Evolutionary conservation across 1,284 basidiomycete genomes (phyloP).

Genomic region (Wolfiporia cocos): DNA sequence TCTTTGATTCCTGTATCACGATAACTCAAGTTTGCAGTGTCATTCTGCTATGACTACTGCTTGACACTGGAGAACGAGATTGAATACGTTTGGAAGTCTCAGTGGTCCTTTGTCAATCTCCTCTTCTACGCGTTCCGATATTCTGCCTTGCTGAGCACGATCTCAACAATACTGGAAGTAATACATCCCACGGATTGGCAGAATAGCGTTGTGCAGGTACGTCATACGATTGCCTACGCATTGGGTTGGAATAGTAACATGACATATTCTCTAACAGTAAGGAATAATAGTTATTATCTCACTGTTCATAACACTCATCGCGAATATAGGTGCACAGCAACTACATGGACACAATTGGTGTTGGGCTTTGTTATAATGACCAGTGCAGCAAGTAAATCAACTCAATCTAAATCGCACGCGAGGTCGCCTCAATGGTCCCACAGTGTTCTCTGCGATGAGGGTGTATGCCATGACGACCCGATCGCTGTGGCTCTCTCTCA

Average conservation of each 20-base stretch:
- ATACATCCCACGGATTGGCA: background rate
- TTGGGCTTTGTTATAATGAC: background rate
- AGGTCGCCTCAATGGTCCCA: background rate
- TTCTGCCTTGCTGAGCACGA: background rate
- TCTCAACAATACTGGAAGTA: background rate
- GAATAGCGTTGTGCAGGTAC: background rate
- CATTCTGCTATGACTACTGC: background rate
- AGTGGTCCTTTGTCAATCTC: background rate
- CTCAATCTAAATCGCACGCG: background rate
- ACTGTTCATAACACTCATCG: background rate
- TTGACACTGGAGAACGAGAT: background rate
- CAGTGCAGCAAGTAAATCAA: background rate
- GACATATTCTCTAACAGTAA: background rate
- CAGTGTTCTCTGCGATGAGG: background rate
- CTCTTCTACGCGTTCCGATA: constrained; percentile 1
- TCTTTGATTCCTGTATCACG: no score
- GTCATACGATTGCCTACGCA: background rate
- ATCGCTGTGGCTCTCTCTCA: background rate
- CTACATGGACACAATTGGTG: background rate
- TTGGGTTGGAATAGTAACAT: background rate
- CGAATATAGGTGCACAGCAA: background rate
- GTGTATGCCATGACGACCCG: background rate
- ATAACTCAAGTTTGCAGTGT: background rate
- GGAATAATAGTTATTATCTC: background rate
- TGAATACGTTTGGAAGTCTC: background rate